Evolutionary conservation across 2,329 filamentous ascomycete genomes (phyloP), one percentile per base, ranked within the genome.

Genomic region (Trichophyton equinum): DNA sequence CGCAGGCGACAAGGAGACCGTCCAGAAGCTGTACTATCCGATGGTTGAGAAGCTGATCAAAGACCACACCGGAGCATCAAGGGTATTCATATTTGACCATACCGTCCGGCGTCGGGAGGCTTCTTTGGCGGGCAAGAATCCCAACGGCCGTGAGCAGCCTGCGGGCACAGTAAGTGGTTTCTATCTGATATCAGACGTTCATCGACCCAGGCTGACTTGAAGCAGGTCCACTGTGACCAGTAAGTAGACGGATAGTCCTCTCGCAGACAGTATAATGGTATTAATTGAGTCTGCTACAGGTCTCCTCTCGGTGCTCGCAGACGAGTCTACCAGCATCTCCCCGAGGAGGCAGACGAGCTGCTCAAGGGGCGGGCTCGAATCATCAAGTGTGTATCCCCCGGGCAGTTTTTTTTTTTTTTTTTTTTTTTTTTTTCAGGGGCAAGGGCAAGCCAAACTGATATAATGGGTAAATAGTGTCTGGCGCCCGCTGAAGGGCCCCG

Each of bases 51-150:
- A 80, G 57, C 76, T 95, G 30, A 77, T 96, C 0, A 75, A 83
- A 15, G 73, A 83, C 61, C 78, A 95, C 15, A 84, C 86, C 0
- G 88, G 86, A 59, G 80, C 82, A 25, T 79, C 81, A 61, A 79
- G 80, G 3, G 78, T 95, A 30, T 77, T 89, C 66, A 76, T 95
- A 70, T 96, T 95, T 74, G 91, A 95, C 77, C 88, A 96, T 76
- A 95, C 90, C 5, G 83, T 95, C 71, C 86, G 91, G 13, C 82
- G 87, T 44, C 78, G 82, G 1, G 44, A 47, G 18, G 44, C 44
- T 4, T 47, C 44, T 20, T 18, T 47, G 44, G 44, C 44, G 25
- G 44, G 44, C n/a, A 47, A 47, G 18, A 47, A 47, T 11, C 44
- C 44, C n/a, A 47, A 47, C 11, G 44, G 44, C 18, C 44, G 44